Conservation (phyloP, 768 basidiomycete species). For the Boletus barrowsii region DNA sequence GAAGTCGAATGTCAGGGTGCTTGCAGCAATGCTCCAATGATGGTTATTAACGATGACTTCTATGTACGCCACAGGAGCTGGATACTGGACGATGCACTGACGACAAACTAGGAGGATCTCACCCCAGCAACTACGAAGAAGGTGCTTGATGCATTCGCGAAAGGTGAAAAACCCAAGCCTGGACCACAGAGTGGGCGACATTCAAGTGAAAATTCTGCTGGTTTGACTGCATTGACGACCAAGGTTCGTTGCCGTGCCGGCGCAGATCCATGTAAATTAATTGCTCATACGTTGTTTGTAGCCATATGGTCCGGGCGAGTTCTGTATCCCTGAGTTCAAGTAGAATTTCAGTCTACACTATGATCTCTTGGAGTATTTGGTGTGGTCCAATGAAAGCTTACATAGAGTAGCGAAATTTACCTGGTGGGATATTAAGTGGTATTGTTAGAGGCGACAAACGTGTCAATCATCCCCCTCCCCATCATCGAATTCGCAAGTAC, state of each 20-base stretch:
- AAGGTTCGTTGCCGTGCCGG: constrained; percentile 48
- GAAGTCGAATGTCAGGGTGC: constrained; percentile 99
- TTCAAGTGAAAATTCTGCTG: constrained; percentile 92
- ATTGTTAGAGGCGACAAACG: neutral
- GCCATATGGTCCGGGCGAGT: constrained; percentile 94
- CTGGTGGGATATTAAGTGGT: neutral
- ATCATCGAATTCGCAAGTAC: constrained; percentile 70
- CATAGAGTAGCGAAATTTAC: neutral
- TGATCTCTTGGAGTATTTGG: neutral
- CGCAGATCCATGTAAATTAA: neutral
- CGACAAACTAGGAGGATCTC: constrained; percentile 67
- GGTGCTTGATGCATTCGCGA: constrained; percentile 73
- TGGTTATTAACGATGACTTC: constrained; percentile 94
- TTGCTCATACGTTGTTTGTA: constrained; percentile 31
- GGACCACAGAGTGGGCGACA: constrained; percentile 87
- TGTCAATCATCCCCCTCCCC: constrained; percentile 79
- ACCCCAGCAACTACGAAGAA: constrained; percentile 74
- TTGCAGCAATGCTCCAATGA: constrained; percentile 97
- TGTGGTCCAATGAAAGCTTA: neutral
- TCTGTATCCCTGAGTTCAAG: constrained; percentile 81
- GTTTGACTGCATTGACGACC: constrained; percentile 72
- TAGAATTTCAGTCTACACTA: constrained; percentile 36
- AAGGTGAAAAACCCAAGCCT: constrained; percentile 85
- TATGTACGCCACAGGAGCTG: constrained; percentile 56
- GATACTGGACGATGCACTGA: constrained; percentile 6